Evolutionary conservation across 345 rosid genomes (phyloP).

Genomic region (Salix brachista): DNA sequence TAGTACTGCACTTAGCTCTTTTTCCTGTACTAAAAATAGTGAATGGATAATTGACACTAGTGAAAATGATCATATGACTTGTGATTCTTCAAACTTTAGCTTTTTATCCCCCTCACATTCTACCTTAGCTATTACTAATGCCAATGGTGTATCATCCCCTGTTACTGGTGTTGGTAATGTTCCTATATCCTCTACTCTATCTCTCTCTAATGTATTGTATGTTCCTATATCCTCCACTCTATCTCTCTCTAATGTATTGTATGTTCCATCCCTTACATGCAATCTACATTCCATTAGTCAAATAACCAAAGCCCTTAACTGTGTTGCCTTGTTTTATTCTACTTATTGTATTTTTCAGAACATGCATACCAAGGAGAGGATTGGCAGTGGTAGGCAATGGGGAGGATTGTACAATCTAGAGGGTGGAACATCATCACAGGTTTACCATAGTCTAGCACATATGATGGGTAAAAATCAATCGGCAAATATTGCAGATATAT

Average conservation of each 20-base stretch:
- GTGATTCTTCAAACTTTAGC: neutral
- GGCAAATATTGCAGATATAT: too few relatives aligned
- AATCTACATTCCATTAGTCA: neutral
- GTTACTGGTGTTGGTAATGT: neutral
- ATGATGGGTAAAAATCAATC: neutral
- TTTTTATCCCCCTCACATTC: neutral
- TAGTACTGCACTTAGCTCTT: too few relatives aligned
- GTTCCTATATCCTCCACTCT: neutral
- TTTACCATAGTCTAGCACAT: neutral
- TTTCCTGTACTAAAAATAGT: too few relatives aligned
- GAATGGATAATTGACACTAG: neutral
- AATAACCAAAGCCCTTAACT: neutral
- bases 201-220: too few relatives aligned
- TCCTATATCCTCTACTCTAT: too few relatives aligned
- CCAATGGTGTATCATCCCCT: neutral
- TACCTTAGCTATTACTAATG: neutral
- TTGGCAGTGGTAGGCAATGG: neutral
- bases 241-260: neutral
- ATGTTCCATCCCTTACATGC: neutral
- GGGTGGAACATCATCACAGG: neutral
- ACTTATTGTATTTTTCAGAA: neutral
- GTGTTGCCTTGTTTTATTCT: neutral
- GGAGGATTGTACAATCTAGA: neutral
- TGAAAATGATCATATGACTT: neutral
- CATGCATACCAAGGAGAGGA: neutral